Evolutionary conservation across 345 rosid species (phyloP).

Genomic region (Chamaenerion angustifolium): DNA sequence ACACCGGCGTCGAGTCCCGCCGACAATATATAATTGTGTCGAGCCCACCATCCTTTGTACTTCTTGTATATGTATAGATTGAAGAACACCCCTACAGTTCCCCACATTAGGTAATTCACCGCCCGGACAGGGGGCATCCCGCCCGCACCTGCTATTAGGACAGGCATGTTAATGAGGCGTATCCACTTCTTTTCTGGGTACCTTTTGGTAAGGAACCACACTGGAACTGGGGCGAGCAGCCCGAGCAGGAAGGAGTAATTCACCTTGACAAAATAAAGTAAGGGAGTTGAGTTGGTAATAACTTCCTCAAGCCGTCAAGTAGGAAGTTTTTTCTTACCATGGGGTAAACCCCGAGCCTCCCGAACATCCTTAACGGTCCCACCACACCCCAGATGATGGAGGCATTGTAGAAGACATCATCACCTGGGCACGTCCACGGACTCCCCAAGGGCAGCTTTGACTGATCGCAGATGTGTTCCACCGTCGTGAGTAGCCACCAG

Average conservation of each 20-base stretch:
- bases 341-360: constrained; percentile 21
- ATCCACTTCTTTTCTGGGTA: constrained; percentile 34
- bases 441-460: constrained; percentile 24
- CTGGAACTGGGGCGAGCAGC: constrained; percentile 24
- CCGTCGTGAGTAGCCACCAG: constrained; percentile 40
- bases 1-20: constrained; percentile 47
- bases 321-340: too few relatives aligned
- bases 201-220: constrained; percentile 24
- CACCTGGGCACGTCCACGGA: constrained; percentile 46
- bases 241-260: constrained; percentile 51
- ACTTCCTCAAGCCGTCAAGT: too few relatives aligned
- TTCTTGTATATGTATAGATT: constrained; percentile 18
- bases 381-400: constrained; percentile 54
- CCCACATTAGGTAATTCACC: constrained; percentile 27
- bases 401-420: constrained; percentile 33
- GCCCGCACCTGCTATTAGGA: constrained; percentile 20
- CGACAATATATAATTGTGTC: constrained; percentile 31
- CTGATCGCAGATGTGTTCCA: constrained; percentile 24
- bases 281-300: too few relatives aligned
- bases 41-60: constrained; percentile 40
- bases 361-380: constrained; percentile 36
- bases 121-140: constrained; percentile 19
- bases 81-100: constrained; percentile 21
- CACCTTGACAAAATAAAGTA: constrained; percentile 11
- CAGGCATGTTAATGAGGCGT: constrained; percentile 22